These are phyloP conservation scores for Davidsoniella eucalypti DNA, from an alignment of 2,329 filamentous ascomycete genomes.

Conservation along the genomic window DNA sequence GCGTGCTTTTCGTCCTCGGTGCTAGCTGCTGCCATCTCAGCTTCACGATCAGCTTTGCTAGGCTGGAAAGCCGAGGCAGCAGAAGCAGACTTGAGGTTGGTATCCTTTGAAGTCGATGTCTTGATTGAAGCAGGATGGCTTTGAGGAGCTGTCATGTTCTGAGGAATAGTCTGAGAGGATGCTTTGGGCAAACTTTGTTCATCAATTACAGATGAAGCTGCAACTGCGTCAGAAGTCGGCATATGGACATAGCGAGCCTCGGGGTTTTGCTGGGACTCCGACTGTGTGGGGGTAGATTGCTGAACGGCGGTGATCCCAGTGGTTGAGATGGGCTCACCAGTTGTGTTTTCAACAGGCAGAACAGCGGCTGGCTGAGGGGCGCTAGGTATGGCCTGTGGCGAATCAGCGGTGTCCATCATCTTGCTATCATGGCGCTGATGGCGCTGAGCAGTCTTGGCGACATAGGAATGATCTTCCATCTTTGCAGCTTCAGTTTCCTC, in stretches of 20 bases:
- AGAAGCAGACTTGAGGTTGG: neutral
- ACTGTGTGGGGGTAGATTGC: neutral
- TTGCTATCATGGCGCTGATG: constrained; percentile 11
- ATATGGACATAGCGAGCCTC: neutral
- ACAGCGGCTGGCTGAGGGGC: too few relatives aligned
- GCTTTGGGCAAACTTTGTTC: neutral
- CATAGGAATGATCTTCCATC: neutral
- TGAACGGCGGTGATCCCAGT: too few relatives aligned
- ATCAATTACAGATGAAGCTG: constrained; percentile 9
- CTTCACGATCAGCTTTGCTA: constrained; percentile 40
- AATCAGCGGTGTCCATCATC: neutral
- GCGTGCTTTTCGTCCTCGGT: constrained; percentile 59
- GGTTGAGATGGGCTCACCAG: too few relatives aligned
- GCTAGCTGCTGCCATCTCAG: constrained; percentile 24
- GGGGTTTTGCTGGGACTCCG: neutral
- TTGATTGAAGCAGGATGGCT: neutral
- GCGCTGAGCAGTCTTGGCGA: neutral
- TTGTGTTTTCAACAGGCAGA: too few relatives aligned
- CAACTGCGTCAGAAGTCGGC: constrained; percentile 7
- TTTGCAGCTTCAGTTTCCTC: neutral
- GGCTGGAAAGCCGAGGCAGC: neutral
- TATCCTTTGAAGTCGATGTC: neutral
- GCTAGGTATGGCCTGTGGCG: neutral
- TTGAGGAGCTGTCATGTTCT: neutral
- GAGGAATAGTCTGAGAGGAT: neutral